Base-by-base conservation (phyloP, 163 green algal genomes). In the Chlamydomonas reinhardtii region DNA sequence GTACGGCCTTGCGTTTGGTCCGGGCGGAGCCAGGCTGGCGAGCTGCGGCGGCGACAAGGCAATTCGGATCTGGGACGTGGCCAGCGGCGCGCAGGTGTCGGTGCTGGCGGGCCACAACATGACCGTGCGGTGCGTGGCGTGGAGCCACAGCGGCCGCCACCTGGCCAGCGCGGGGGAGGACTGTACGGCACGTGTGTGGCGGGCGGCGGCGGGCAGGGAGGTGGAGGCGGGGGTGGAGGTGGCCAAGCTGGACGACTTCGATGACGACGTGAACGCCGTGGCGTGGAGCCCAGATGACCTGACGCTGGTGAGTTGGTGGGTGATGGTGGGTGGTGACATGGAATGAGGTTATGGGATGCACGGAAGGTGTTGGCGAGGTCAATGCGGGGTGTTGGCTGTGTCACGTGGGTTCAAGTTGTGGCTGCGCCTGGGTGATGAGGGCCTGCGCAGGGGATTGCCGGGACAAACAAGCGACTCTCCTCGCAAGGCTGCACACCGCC, bases 1-100 rank as follows among this genome's bases (percentile, higher is more conserved):
- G 35, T 94, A 94, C 83, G 95, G 90, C 0, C 85, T 98, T 27
- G 59, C 76, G 8, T 84, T 59, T 34, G 39, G 59, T 32, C 76
- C 76, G 9, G 31, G 61, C 22, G 76, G 76, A 0, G 15, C 37
- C 22, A 34, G 6, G 76, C 59, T 84, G 34, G 76, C 61, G 9
- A 62, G 32, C 19, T 6, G 76, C 76, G 66, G 54, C 76, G 54
- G 31, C 11, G 76, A 73, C 31, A 22, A 12, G 32, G 29, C 16
- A 4, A 25, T 72, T 8, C 31, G 56, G 39, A 39, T 83, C 12
- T 83, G 76, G 76, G 76, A 83, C 14, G 39, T 83, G n/a, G 59
- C 25, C n/a, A 72, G 39, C 54, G 56, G 76, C 31, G 39, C 73
- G 59, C 6, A 4, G 8, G 34, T 27, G 52, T 27, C 9, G 11